Evolutionary conservation across 2,329 filamentous ascomycete species (phyloP).

Genomic region (Aphanocladium album): DNA sequence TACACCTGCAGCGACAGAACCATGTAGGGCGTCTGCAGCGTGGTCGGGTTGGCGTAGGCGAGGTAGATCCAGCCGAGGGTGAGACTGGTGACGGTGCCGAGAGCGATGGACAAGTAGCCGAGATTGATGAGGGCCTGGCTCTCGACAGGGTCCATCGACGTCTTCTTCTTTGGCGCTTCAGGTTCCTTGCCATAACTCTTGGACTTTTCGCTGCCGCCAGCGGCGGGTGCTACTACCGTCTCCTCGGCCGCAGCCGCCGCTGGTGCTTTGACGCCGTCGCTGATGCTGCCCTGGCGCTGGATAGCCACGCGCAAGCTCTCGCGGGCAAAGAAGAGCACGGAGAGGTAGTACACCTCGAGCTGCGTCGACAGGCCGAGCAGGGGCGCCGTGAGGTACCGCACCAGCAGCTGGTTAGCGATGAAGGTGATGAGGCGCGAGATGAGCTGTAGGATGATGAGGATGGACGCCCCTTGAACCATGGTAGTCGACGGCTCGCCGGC

Average conservation of each 20-base stretch:
- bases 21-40: constrained; percentile 60
- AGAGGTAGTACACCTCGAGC: constrained; percentile 87
- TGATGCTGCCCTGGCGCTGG: constrained; percentile 59
- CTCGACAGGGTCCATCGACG: constrained; percentile 23
- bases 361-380: constrained; percentile 83
- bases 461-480: constrained; percentile 66
- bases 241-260: background rate
- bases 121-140: constrained; percentile 82
- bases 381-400: constrained; percentile 81
- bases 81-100: constrained; percentile 62
- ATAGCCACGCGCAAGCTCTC: constrained; percentile 89
- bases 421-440: constrained; percentile 86
- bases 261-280: background rate
- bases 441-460: constrained; percentile 84
- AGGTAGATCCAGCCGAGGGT: constrained; percentile 65
- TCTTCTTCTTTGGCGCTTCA: background rate
- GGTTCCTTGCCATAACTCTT: background rate
- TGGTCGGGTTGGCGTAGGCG: constrained; percentile 40
- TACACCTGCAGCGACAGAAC: constrained; percentile 48
- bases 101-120: constrained; percentile 69
- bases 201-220: background rate
- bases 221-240: background rate
- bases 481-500: constrained; percentile 18
- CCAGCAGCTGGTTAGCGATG: constrained; percentile 81
- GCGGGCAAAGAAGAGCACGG: constrained; percentile 88